These are phyloP conservation scores for Antrodiella citrinella DNA, from an alignment of 768 basidiomycete species.

Conservation along the genomic window DNA sequence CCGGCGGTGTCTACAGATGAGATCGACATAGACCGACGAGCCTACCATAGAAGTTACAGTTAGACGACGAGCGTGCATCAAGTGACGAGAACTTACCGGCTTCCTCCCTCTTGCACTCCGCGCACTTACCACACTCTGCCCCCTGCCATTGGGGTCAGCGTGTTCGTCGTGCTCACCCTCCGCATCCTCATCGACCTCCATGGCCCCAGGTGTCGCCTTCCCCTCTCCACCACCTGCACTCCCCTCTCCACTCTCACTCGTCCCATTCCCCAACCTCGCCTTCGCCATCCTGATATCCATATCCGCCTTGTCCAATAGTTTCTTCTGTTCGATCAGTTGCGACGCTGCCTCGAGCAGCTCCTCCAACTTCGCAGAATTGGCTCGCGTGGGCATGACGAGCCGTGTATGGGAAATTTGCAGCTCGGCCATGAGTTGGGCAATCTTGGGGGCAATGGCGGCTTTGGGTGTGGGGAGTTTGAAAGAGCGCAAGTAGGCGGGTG, in stretches of 20 bases:
- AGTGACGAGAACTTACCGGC: slow-evolving; percentile 37
- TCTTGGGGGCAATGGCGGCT: slow-evolving; percentile 61
- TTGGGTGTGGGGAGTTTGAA: slow-evolving; percentile 81
- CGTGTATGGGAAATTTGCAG: slow-evolving; percentile 64
- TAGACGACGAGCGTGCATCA: not conserved
- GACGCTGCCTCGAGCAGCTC: slow-evolving; percentile 63
- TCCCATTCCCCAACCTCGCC: slow-evolving; percentile 33
- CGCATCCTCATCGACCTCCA: slow-evolving; percentile 44
- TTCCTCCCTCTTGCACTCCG: slow-evolving; percentile 52
- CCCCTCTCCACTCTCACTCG: not conserved
- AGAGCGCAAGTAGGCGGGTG: slow-evolving; percentile 77
- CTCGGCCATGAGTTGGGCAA: slow-evolving; percentile 70
- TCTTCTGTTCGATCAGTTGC: slow-evolving; percentile 82
- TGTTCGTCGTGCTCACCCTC: slow-evolving; percentile 20
- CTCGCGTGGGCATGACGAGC: slow-evolving; percentile 91
- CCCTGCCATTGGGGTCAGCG: slow-evolving; percentile 42
- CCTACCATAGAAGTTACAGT: slow-evolving; percentile 22
- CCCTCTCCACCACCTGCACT: slow-evolving; percentile 19
- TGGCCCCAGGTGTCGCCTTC: slow-evolving; percentile 32
- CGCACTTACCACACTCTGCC: slow-evolving; percentile 48
- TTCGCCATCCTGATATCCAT: slow-evolving; percentile 74
- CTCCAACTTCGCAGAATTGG: slow-evolving; percentile 70
- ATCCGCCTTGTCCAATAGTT: slow-evolving; percentile 76
- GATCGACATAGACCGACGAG: slow-evolving; percentile 61
- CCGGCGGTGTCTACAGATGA: slow-evolving; percentile 68